Evolutionary conservation across 352 stramenopile genomes (phyloP).

Genomic region (Phytopythium montanum): DNA sequence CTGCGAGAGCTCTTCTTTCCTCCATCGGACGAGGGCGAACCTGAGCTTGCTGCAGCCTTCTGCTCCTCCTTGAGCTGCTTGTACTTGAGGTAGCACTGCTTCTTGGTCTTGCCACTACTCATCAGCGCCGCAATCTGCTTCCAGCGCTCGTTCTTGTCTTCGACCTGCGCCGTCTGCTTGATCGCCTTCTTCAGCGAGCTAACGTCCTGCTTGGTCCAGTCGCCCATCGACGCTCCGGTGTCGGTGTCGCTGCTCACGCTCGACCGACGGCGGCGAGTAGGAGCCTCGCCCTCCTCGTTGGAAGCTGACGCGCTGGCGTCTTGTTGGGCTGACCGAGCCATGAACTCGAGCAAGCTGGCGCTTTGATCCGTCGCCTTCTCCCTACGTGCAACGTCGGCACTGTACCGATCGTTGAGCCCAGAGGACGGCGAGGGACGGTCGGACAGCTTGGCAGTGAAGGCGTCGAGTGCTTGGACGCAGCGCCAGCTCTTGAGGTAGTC

Average conservation of each 20-base stretch:
- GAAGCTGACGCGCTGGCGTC: neutral
- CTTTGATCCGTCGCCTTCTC: neutral
- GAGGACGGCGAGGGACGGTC: neutral
- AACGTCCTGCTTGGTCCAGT: conserved; percentile 61
- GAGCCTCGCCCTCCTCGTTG: neutral
- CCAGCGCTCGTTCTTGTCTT: conserved; percentile 76
- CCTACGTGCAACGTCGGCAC: neutral
- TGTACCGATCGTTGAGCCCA: neutral
- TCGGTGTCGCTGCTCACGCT: conserved; percentile 19
- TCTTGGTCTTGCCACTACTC: conserved; percentile 63
- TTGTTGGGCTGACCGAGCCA: conserved; percentile 9
- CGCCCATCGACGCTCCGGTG: neutral
- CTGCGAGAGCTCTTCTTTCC: conserved; percentile 20
- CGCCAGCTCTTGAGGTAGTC: conserved; percentile 64
- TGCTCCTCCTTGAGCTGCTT: conserved; percentile 77
- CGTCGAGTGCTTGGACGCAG: conserved; percentile 49
- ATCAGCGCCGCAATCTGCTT: conserved; percentile 60
- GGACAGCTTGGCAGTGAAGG: conserved; percentile 17
- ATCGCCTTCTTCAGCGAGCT: conserved; percentile 62
- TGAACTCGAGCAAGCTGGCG: conserved; percentile 4
- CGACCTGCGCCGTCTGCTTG: conserved; percentile 52
- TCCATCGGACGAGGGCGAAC: conserved; percentile 2
- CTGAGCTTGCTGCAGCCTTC: conserved; percentile 15
- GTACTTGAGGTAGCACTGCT: conserved; percentile 84
- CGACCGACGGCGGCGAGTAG: conserved; percentile 1